Base-by-base conservation (phyloP, 2,329 filamentous ascomycete genomes). In the Colletotrichum gigasporum region DNA sequence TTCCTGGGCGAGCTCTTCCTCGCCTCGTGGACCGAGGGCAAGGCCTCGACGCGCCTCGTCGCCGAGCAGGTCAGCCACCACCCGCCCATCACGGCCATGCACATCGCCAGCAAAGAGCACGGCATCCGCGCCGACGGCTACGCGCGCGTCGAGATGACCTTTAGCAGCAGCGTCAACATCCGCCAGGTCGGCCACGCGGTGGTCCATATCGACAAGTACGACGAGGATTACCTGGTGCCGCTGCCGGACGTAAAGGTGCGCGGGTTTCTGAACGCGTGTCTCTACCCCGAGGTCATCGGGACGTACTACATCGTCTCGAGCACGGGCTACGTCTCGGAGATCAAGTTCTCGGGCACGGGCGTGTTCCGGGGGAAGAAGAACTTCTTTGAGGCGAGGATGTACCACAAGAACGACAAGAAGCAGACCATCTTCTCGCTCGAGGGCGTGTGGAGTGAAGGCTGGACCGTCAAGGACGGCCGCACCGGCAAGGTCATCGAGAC, bases 21-120 rank as follows among this genome's bases (percentile, higher is more conserved):
- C 2, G 79, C 79, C 0, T 72, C 71, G 0, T 82, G 79, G 78
- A 73, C 68, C 14, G 52, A 69, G 18, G 42, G 58, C 20, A 71
- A 70, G 10, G 65, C 70, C 11, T 74, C 72, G 0, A 77, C 73
- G 5, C 65, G 69, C 4, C 71, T 80, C 18, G 72, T 79, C 4
- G 76, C 82, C 28, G 83, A 85, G 71, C 83, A 85, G 70, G 83
- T 85, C 65, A 81, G 79, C 68, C 83, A 85, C 64, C 83, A 85
- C 69, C 83, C 83, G 22, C 83, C 83, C 16, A 83, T 85, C 42
- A 85, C 83, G 3, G 83, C 83, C 2, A 83, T 85, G 73, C 82
- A 83, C 71, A 80, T 85, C 28, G 70, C 72, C 22, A 80, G 82
- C 68, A 67, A 73, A 14, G 73, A 77, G 11, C 74, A 81, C 56